Evolutionary conservation across 164 flowering plant genomes (phyloP).

Genomic region (Nelumbo lutea): DNA sequence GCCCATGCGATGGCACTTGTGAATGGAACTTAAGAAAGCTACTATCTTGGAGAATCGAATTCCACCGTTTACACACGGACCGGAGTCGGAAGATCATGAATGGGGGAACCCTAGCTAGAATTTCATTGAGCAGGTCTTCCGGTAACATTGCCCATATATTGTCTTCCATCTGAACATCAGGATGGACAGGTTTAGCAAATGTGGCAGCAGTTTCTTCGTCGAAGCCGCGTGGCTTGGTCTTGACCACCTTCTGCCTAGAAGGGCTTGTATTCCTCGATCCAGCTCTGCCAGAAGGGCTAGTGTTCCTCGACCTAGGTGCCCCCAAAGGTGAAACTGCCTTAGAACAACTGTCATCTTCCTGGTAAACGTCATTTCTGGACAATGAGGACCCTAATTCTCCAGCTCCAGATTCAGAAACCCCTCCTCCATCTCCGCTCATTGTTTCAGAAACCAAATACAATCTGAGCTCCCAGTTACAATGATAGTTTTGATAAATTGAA

Average conservation of each 20-base stretch:
- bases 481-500: neutral
- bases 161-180: constrained; percentile 88
- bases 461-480: constrained; percentile 1
- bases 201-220: constrained; percentile 79
- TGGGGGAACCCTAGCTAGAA: constrained; percentile 86
- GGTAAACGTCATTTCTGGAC: constrained; percentile 16
- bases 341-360: constrained; percentile 32
- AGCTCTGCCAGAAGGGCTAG: constrained; percentile 57
- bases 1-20: constrained; percentile 83
- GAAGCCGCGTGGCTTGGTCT: constrained; percentile 88
- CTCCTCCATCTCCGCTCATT: constrained; percentile 39
- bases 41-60: constrained; percentile 71
- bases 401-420: constrained; percentile 33
- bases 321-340: constrained; percentile 38
- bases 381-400: constrained; percentile 20
- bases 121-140: constrained; percentile 83
- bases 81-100: constrained; percentile 84
- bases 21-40: constrained; percentile 82
- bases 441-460: constrained; percentile 5
- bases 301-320: constrained; percentile 51
- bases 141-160: constrained; percentile 92
- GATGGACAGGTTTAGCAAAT: constrained; percentile 50
- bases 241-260: constrained; percentile 68
- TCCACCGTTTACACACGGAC: constrained; percentile 88
- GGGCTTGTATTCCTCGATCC: constrained; percentile 88